Base-by-base conservation (phyloP, 2,329 filamentous ascomycete genomes). In the Diaporthe sp. region DNA sequence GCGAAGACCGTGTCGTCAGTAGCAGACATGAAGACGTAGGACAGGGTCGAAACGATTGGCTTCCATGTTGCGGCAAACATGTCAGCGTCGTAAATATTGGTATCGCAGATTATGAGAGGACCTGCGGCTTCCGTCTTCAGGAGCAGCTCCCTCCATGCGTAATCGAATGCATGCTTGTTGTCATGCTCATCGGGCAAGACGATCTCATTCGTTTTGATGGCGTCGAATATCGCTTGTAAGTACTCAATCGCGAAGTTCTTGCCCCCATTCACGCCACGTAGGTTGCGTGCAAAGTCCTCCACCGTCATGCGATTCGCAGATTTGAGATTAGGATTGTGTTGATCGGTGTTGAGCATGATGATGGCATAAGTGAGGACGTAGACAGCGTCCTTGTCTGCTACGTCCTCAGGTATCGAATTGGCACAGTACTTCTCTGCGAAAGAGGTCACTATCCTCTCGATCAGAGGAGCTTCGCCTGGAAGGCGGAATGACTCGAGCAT, bases 21-120 rank as follows among this genome's bases (percentile, higher is more conserved):
- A 22, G 97, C 97, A 49, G 96, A 98, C 93, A 98, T 98, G 86
- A 99, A 99, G 4, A 99, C 97, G 82, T 98, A 99, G 17, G 97
- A 97, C 73, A 99, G 87, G 0, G 97, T 98, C 4, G 97, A 96
- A 51, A 99, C 90, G 68, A 99, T 95, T 0, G 97, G 96, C 82
- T 92, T 95, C 97, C 97, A 99, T 0, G 96, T 98, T 31, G 95
- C 94, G 75, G 94, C 92, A 83, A 99, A 99, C 95, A 99, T 98
- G 82, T 99, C 96, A 5, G 96, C 95, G 84, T 99, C 97, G 83
- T 95, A 99, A 53, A 98, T 92, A 82, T 98, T 98, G 6, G 96
- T 98, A 79, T 98, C 90, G 82, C 95, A 97, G 42, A 96, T 87
- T 47, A 94, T 86, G 60, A 98, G 88, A 71, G 93, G 90, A 1